phyloP scores from a whole-genome alignment of 805 yeast genomes.

The Kregervanrija pseudodelftensis region DNA sequence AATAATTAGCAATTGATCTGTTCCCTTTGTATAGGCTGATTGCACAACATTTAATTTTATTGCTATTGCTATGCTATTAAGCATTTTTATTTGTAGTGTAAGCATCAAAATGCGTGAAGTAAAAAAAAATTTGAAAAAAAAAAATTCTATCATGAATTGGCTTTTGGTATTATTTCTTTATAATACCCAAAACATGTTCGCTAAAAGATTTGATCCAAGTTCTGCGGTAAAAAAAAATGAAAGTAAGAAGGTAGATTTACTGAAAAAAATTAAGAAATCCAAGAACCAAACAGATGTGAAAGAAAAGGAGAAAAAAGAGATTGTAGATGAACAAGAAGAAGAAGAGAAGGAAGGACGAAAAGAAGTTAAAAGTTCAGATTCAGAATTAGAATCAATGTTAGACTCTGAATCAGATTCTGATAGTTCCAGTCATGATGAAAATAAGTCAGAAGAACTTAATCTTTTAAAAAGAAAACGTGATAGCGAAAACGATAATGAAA shows the following conservation, averaged over 20 bases:
- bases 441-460: conserved; percentile 1
- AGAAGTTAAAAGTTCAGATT: neutral
- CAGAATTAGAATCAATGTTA: neutral
- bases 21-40: too few species aligned
- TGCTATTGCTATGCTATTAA: too few species aligned
- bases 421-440: conserved; percentile 2
- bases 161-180: neutral
- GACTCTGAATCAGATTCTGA: conserved; percentile 4
- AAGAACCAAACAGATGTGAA: conserved; percentile 25
- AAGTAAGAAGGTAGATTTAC: conserved; percentile 21
- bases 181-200: conserved; percentile 42
- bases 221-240: conserved; percentile 30
- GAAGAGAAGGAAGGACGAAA: conserved; percentile 35
- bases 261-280: conserved; percentile 29
- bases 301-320: conserved; percentile 10
- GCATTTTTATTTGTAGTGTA: too few species aligned
- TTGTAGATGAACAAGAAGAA: conserved; percentile 7
- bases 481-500: neutral
- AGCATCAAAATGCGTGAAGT: too few species aligned
- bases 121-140: too few species aligned
- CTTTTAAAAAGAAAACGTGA: conserved; percentile 1
- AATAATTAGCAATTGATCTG: too few species aligned
- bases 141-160: too few species aligned
- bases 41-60: too few species aligned
- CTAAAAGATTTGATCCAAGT: conserved; percentile 54